Base-by-base conservation (phyloP, 257 asterid species). In the Przewalskia tangutica region DNA sequence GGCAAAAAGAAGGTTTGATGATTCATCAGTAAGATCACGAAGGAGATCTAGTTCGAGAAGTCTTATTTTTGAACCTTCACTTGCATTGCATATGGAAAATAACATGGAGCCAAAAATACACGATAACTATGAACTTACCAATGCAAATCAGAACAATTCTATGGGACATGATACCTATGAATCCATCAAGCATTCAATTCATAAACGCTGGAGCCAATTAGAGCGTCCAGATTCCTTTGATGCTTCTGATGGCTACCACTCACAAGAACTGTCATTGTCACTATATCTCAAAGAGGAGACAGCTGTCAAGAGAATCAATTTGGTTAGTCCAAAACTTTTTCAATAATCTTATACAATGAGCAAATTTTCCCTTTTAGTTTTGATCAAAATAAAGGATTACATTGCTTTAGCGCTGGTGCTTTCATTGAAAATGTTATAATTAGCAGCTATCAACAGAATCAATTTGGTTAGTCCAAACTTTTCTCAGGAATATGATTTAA, bases 11-110 rank as follows among this genome's bases (percentile, higher is more conserved):
- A 86, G 91, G 83, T 82, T 82, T 73, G 89, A 88, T 3, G 96
- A 91, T 53, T 84, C 95, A 42, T 90, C 97, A 10, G 80, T 90
- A 40, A 89, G 95, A 85, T 90, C 97, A 51, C 83, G 92, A 42
- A 93, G 94, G 85, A 87, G 94, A 89, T 90, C 96, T 46, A 92
- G 97, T 82, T 89, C 98, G 4, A 92, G 97, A 90, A 93, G 98
- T 71, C 91, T 93, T 32, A 83, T 89, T 16, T 84, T 92, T 50
- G 98, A 92, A 84, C 85, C 97, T 82, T 90, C 95, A 3, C 88
- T 84, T 32, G 77, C 88, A 40, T 46, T 88, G 88, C 93, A 92
- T 75, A 67, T 77, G 53, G 90, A 86, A 89, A 90, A 83, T 77
- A 88, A 85, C 86, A 79, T 89, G 87, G 94, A 92, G 60, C 80